Base-by-base conservation (phyloP, 2,329 filamentous ascomycete species). In the Neofusicoccum sp. region DNA sequence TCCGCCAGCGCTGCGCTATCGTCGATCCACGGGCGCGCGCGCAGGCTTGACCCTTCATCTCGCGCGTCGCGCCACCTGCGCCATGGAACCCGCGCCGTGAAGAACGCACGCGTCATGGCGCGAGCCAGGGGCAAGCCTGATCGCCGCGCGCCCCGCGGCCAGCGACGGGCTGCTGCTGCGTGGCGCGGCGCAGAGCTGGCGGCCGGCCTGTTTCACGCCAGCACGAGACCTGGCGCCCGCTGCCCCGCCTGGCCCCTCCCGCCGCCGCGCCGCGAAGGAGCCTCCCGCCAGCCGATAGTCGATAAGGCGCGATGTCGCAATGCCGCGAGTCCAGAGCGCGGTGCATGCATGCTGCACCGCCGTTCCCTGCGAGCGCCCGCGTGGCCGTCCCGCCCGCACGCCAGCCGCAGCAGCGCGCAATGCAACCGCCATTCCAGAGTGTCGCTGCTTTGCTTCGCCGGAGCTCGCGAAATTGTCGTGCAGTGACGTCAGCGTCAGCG, bases 31-130 rank as follows among this genome's bases (percentile, higher is more conserved):
- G 20, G 20, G 20, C 20, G 20, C 20, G 20, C 24, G 20, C 44
- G 28, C 44, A 48, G 44, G 47, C 47, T 36, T 48, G 28, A 24
- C 48, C 48, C 34, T 53, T 53, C 48, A 43, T 41, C 51, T 43
- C 36, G 36, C 38, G 26, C 26, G 20, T 4, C 20, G 51, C 26
- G 20, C 48, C 33, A 48, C 44, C 44, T 48, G 44, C 44, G 44
- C 26, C 26, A 48, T 31, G 5, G 9, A 31, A 12, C 14, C 44
- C 8, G 20, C 20, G 20, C 20, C 20, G 20, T 20, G 20, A 20
- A 20, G 20, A 20, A 20, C 20, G 20, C 20, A 20, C 20, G 20
- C 20, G 20, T 20, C 20, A 20, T 20, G 20, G 20, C 20, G 20
- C 20, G 26, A 8, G 26, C 20, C 24, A 4, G 16, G 40, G 16